These are phyloP conservation scores for Erucastrum elatum DNA, from an alignment of 345 rosid species.

Conservation along the genomic window DNA sequence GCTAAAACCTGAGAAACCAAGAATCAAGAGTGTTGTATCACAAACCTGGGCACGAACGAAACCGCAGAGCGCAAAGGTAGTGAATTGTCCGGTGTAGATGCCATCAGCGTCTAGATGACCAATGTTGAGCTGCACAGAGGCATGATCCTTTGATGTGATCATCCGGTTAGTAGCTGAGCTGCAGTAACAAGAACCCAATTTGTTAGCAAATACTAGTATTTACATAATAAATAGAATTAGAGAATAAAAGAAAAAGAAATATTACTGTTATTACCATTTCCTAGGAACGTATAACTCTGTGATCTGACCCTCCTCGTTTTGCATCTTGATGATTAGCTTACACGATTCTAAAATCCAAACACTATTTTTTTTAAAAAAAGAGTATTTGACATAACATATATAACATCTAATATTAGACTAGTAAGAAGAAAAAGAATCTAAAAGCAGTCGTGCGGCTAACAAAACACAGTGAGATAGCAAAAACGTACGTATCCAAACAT, in stretches of 20 bases:
- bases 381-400: background rate
- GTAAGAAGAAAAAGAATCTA: background rate
- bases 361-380: background rate
- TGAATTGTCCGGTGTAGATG: conserved; percentile 47
- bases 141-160: conserved; percentile 60
- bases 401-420: background rate
- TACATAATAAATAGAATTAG: background rate
- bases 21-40: background rate
- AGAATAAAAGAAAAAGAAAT: background rate
- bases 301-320: conserved; percentile 80
- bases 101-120: conserved; percentile 67
- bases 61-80: conserved; percentile 68
- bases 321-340: conserved; percentile 50
- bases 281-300: conserved; percentile 85
- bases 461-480: too few relatives aligned
- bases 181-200: conserved; percentile 9
- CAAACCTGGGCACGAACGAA: conserved; percentile 70
- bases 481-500: too few relatives aligned
- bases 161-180: conserved; percentile 71
- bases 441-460: background rate
- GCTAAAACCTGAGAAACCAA: background rate
- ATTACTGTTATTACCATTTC: conserved; percentile 52
- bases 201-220: background rate
- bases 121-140: conserved; percentile 46
- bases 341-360: conserved; percentile 17